Conservation (phyloP, 768 basidiomycete species). For the Panaeolus cyanescens region DNA sequence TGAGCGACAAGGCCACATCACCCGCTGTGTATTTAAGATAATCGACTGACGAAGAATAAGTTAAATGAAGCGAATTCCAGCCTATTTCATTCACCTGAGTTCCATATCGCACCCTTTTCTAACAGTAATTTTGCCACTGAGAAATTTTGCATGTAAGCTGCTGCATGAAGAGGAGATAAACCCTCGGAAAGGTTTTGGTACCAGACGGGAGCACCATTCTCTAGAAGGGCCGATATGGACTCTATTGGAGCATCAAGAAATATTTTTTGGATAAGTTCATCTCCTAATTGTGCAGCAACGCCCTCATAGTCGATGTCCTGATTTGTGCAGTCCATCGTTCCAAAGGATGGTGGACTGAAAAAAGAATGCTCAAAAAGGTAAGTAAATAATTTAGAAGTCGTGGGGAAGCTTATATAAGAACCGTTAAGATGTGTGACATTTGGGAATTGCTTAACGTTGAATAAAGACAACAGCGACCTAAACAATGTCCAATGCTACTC, state of each 20-base stretch:
- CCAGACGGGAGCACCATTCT: constrained; percentile 82
- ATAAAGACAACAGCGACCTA: not conserved
- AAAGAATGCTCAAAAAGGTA: not conserved
- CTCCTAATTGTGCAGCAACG: constrained; percentile 55
- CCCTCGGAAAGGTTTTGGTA: constrained; percentile 83
- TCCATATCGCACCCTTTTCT: constrained; percentile 89
- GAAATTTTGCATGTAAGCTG: constrained; percentile 69
- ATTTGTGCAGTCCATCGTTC: not conserved
- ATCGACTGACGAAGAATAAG: constrained; percentile 54
- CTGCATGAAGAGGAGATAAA: constrained; percentile 85
- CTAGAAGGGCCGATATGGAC: constrained; percentile 50
- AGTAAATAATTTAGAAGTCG: not conserved
- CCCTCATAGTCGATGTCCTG: constrained; percentile 36
- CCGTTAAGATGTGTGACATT: not conserved
- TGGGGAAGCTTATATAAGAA: not conserved
- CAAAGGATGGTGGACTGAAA: not conserved
- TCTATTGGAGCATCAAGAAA: constrained; percentile 48
- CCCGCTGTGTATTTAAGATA: constrained; percentile 81
- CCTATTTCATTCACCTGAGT: constrained; percentile 57
- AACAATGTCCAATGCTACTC: constrained; percentile 14
- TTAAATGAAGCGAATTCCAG: not conserved
- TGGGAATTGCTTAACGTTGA: too few relatives aligned
- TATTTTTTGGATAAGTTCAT: constrained; percentile 59
- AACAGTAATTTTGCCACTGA: constrained; percentile 70
- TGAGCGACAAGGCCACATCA: constrained; percentile 87